Conservation (phyloP, 2,329 filamentous ascomycete genomes). For the Penicillium sp. region DNA sequence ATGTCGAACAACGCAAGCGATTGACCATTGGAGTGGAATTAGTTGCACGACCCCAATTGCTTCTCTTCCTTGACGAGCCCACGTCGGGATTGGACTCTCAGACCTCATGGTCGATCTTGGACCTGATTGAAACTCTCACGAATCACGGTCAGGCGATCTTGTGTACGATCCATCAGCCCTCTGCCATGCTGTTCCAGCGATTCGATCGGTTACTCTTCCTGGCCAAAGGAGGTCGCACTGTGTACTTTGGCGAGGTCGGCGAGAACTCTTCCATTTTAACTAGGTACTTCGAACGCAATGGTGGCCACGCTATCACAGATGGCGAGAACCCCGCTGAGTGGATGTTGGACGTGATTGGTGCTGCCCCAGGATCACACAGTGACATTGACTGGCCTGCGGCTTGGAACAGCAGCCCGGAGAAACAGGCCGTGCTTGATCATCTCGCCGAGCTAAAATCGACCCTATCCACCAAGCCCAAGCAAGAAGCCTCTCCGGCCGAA, state of each 20-base stretch:
- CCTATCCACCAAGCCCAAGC: constrained; percentile 45
- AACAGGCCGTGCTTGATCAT: constrained; percentile 58
- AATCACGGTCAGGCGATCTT: constrained; percentile 89
- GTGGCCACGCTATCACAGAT: constrained; percentile 62
- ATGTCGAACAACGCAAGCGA: constrained; percentile 70
- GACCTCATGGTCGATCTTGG: constrained; percentile 89
- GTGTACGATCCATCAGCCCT: constrained; percentile 95
- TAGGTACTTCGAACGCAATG: constrained; percentile 68
- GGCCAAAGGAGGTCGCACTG: constrained; percentile 67
- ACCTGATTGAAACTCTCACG: constrained; percentile 85
- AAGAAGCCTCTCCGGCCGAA: constrained; percentile 54
- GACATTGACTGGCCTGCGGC: constrained; percentile 68
- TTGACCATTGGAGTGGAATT: constrained; percentile 96
- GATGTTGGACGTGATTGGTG: constrained; percentile 67
- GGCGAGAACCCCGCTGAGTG: constrained; percentile 77
- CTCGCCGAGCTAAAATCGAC: constrained; percentile 58
- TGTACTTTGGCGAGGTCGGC: constrained; percentile 73
- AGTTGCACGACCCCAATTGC: constrained; percentile 84
- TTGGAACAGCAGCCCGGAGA: constrained; percentile 66
- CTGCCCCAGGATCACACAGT: constrained; percentile 67
- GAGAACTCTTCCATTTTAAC: constrained; percentile 61
- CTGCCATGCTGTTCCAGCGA: constrained; percentile 89
- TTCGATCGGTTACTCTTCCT: constrained; percentile 72
- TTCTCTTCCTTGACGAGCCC: constrained; percentile 93
- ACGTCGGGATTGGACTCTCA: constrained; percentile 95